Evolutionary conservation across 345 rosid genomes (phyloP), one percentile per base, ranked within the genome.

Genomic region (Citrus australasica): DNA sequence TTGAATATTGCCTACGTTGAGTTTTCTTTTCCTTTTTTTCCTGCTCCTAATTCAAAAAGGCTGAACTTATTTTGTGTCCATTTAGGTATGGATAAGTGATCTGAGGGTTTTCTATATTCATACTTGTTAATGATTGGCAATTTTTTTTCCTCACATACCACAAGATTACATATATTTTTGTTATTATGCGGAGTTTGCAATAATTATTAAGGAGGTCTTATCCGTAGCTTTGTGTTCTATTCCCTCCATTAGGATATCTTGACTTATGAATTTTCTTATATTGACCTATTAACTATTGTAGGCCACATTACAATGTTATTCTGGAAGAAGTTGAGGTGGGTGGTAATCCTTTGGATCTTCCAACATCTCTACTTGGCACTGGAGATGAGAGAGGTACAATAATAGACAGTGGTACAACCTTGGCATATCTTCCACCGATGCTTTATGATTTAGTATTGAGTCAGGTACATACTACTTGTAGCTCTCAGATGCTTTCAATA

Each of bases 371-470:
- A 38, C 87, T 91, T 79, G 90, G 81, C 66, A 56, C 79, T 46
- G 84, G 86, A 42, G 86, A 80, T 40, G 77, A 67, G 11, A 90
- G 78, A 73, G 93, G 90, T 83, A 87, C 98, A 51, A 92, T 95
- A 75, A 71, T 95, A 48, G 99, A 95, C 78, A 95, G 98, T 81
- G 99, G 99, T 77, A 93, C 99, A 75, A 93, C 98, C 78, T 88
- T 95, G 88, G 92, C 94, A 68, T 95, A 93, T 89, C 89, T 95
- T 69, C 98, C 99, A 3, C 60, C 78, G 0, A 53, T 73, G 33
- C 83, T 93, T 69, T 92, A 90, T 79, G 81, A 90, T 32, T 73
- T 89, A 25, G 1, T 95, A 78, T 80, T 92, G 84, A 63, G 16
- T 61, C 78, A 84, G 90, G 99, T 92, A 66, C 66, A 17, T 62